Conservation (phyloP, 1,284 basidiomycete genomes). For the Vanrija sp. region DNA sequence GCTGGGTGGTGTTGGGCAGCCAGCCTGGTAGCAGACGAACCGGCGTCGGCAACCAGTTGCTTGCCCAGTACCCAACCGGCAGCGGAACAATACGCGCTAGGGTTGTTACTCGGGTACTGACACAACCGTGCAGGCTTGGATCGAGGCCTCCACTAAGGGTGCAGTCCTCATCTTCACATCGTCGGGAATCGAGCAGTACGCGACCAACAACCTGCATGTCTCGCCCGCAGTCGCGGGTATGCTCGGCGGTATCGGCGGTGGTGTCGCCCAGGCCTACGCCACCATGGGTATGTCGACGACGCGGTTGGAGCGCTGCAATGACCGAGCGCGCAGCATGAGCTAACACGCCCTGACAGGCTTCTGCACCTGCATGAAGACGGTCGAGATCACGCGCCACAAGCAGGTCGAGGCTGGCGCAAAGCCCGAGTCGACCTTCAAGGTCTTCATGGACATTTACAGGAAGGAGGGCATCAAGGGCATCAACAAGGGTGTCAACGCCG, state of each 20-base stretch:
- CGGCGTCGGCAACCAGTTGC: neutral
- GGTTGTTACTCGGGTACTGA: too few relatives aligned
- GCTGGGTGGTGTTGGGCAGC: neutral
- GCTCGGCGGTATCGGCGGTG: slow-evolving; percentile 95
- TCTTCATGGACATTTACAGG: slow-evolving; percentile 91
- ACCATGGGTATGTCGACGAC: slow-evolving; percentile 79
- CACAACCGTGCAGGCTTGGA: slow-evolving; percentile 73
- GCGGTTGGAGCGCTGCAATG: neutral
- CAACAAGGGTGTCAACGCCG: slow-evolving; percentile 99
- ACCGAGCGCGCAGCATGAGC: neutral
- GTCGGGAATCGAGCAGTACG: slow-evolving; percentile 81
- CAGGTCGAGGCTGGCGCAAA: slow-evolving; percentile 83
- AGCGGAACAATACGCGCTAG: too few relatives aligned
- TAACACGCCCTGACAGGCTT: slow-evolving; percentile 60
- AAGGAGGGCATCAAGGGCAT: slow-evolving; percentile 92
- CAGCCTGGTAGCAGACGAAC: too few relatives aligned
- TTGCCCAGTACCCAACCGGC: too few relatives aligned
- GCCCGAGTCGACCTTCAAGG: slow-evolving; percentile 88
- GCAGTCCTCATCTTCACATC: slow-evolving; percentile 94
- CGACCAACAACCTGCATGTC: slow-evolving; percentile 61
- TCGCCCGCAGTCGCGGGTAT: slow-evolving; percentile 80
- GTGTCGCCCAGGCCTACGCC: slow-evolving; percentile 96
- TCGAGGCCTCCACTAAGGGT: slow-evolving; percentile 98
- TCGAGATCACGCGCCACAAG: slow-evolving; percentile 97
- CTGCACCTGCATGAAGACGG: slow-evolving; percentile 98